A percentile compares a stretch with the other conserved stretches of the same genome.
These are phyloP conservation scores for Colletotrichum tropicale DNA, from an alignment of 2,329 filamentous ascomycete species.

Conservation along the genomic window DNA sequence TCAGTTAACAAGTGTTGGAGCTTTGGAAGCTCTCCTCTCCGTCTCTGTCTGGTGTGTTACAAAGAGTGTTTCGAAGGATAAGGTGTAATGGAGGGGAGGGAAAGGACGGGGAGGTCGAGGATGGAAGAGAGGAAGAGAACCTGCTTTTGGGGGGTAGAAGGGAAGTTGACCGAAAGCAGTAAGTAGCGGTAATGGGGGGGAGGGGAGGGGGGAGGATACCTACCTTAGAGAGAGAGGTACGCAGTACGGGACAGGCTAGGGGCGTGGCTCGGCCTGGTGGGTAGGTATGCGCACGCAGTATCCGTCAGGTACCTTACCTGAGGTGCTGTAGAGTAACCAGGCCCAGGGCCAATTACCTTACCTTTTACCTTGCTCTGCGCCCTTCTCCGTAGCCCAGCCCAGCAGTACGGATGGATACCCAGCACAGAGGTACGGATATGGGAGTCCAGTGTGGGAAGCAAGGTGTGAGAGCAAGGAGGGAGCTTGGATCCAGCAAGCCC, in stretches of 20 bases:
- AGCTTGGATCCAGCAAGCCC: constrained; percentile 18
- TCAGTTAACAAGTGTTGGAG: constrained; percentile 8
- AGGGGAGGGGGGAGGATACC: neutral
- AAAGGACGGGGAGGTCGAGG: constrained; percentile 27
- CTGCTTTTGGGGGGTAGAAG: constrained; percentile 21
- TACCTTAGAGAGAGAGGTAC: neutral
- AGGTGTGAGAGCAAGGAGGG: constrained; percentile 14
- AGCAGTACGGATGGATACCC: constrained; percentile 3
- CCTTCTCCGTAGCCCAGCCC: neutral
- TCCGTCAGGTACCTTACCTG: neutral
- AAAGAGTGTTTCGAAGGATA: constrained; percentile 24
- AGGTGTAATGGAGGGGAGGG: constrained; percentile 20
- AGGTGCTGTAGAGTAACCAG: neutral
- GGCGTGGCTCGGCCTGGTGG: constrained; percentile 21
- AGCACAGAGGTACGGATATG: neutral
- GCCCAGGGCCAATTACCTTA: constrained; percentile 5
- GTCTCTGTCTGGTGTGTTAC: constrained; percentile 29
- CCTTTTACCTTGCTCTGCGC: neutral
- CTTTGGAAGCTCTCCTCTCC: constrained; percentile 19
- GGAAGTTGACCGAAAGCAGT: constrained; percentile 23
- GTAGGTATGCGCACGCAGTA: constrained; percentile 10
- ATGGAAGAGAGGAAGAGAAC: constrained; percentile 3
- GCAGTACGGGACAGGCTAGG: constrained; percentile 2
- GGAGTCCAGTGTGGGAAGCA: neutral
- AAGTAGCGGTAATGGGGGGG: constrained; percentile 19